Evolutionary conservation across 2,329 filamentous ascomycete genomes (phyloP).

Genomic region (Stenocarpella maydis): DNA sequence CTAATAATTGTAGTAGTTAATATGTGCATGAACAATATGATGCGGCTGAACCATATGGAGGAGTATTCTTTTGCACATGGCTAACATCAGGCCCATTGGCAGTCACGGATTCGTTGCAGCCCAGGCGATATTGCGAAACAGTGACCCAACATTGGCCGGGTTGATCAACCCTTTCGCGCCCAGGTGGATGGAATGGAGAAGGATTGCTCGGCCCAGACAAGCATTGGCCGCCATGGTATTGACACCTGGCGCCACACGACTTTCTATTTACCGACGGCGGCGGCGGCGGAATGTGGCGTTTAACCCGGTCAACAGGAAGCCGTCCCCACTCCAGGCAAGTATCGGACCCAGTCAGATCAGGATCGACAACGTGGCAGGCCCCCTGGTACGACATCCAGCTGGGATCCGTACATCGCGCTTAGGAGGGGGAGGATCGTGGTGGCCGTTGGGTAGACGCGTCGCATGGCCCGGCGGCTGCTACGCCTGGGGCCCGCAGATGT

Average conservation of each 20-base stretch:
- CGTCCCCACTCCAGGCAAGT: background rate
- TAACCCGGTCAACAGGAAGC: background rate
- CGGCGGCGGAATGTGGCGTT: background rate
- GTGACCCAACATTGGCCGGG: background rate
- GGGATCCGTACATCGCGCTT: background rate
- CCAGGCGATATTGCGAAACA: too few relatives aligned
- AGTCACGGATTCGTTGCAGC: too few relatives aligned
- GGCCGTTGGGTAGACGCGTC: background rate
- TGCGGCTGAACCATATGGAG: too few relatives aligned
- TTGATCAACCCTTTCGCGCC: background rate
- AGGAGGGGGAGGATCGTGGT: background rate
- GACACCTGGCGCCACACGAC: too few relatives aligned
- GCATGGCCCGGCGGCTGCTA: background rate
- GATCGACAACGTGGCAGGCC: slow-evolving; percentile 3
- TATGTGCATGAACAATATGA: too few relatives aligned
- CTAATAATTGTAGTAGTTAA: too few relatives aligned
- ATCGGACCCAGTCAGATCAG: background rate
- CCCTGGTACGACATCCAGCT: background rate
- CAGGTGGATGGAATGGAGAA: background rate
- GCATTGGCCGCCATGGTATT: background rate
- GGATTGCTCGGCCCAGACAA: background rate
- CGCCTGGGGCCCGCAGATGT: background rate
- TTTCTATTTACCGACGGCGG: background rate
- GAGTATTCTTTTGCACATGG: too few relatives aligned
- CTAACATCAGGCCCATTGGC: too few relatives aligned